Conservation (phyloP, 257 asterid genomes). For the Capsicum baccatum region DNA sequence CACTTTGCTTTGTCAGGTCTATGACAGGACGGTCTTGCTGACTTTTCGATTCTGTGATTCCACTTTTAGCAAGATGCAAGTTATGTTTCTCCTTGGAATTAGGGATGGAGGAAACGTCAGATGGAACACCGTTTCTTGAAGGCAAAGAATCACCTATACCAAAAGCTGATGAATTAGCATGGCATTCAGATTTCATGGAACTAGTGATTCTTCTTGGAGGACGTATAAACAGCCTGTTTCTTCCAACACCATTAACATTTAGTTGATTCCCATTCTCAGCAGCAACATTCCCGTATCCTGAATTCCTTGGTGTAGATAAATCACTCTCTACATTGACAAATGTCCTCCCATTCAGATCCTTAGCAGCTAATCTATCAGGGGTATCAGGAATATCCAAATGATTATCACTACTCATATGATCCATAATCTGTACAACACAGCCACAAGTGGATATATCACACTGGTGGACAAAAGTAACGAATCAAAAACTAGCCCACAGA, state of each 20-base stretch:
- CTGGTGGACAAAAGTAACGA: neutral
- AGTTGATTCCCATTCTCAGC: constrained; percentile 51
- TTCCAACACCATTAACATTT: constrained; percentile 48
- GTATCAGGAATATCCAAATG: constrained; percentile 73
- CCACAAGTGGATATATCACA: neutral
- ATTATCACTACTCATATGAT: constrained; percentile 62
- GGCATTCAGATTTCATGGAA: constrained; percentile 38
- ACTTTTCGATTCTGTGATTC: constrained; percentile 32
- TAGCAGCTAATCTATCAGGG: constrained; percentile 62
- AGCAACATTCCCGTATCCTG: constrained; percentile 35
- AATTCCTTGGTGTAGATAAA: constrained; percentile 32
- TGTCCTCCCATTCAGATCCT: constrained; percentile 39
- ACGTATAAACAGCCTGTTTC: constrained; percentile 38
- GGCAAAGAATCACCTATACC: constrained; percentile 43
- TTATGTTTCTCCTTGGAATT: constrained; percentile 40
- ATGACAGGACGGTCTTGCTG: constrained; percentile 38
- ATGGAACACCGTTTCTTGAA: constrained; percentile 43
- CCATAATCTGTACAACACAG: constrained; percentile 58
- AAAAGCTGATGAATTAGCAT: constrained; percentile 34
- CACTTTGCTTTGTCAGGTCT: constrained; percentile 43
- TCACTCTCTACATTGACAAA: constrained; percentile 35
- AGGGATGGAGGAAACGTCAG: constrained; percentile 40
- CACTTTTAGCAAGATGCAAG: constrained; percentile 36
- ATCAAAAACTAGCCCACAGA: neutral
- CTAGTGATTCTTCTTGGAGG: constrained; percentile 45